Conservation (phyloP, 768 basidiomycete genomes). For the Leccinum variicolor region DNA sequence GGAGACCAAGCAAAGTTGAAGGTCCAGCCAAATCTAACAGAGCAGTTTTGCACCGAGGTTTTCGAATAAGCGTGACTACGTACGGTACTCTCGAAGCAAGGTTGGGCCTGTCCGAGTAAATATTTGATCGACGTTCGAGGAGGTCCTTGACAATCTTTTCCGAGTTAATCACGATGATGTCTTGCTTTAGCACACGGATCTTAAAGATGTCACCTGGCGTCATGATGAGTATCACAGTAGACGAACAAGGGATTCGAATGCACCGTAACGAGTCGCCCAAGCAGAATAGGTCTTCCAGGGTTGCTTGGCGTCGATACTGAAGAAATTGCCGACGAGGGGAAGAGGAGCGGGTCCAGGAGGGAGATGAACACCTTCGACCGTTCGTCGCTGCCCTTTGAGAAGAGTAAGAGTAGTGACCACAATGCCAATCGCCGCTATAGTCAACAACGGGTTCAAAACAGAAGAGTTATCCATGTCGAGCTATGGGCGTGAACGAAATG, state of each 20-base stretch:
- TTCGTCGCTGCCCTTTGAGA: conserved; percentile 3
- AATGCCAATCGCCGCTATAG: neutral
- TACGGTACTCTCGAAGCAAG: conserved; percentile 15
- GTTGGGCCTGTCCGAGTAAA: conserved; percentile 28
- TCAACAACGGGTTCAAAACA: neutral
- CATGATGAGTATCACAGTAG: neutral
- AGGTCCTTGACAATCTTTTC: conserved; percentile 26
- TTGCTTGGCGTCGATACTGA: conserved; percentile 13
- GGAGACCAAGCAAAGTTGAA: conserved; percentile 15
- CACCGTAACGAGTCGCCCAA: conserved; percentile 19
- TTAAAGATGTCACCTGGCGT: conserved; percentile 17
- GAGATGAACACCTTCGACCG: neutral
- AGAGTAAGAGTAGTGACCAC: neutral
- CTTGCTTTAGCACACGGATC: conserved; percentile 17
- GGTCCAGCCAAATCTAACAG: conserved; percentile 19
- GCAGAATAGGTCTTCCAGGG: conserved; percentile 22
- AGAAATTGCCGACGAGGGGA: conserved; percentile 16
- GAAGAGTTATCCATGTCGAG: neutral
- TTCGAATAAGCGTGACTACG: neutral
- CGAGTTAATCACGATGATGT: conserved; percentile 26
- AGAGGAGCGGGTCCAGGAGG: conserved; percentile 18
- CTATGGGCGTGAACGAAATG: neutral
- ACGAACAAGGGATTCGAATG: neutral
- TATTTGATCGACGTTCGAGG: conserved; percentile 23
- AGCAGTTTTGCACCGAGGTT: neutral